Base-by-base conservation (phyloP, 768 basidiomycete species). In the Boletus patriciae region DNA sequence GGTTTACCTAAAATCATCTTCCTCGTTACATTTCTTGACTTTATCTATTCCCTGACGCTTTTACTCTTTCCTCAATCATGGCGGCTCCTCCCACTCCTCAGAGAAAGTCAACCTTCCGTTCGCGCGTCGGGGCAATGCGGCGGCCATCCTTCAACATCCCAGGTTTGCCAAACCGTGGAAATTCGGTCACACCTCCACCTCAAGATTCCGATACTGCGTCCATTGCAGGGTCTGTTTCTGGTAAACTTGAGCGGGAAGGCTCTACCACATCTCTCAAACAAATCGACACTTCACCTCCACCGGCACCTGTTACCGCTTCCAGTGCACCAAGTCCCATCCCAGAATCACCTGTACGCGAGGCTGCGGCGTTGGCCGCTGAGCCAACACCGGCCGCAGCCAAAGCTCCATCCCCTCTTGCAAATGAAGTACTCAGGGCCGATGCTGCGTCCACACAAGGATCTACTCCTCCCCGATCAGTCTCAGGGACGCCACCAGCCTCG, bases 261-360 rank as follows among this genome's bases (percentile, higher is more conserved):
- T 66, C 73, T 33, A 55, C 70, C 4, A 34, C 67, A 6, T 67
- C 69, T 21, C 66, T 75, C 52, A 71, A 67, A 50, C 66, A 58
- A 59, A 68, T 77, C 3, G 73, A 77, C 33, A 65, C 76, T 4
- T 51, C 71, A 9, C 53, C 75, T 40, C 67, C 69, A 36, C 69
- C 67, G 43, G 55, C 61, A 15, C 54, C 62, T 5, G 57, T 8
- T 16, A 54, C 64, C 13, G 45, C 64, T 27, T 64, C 61, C 31
- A 66, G 59, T 16, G 66, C 74, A 13, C 85, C 86, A 12, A 86
- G 84, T 58, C 86, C 88, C 4, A 88, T 90, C 55, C 77, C 82
- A 1, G 88, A 90, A 66, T 88, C 85, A 3, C 86, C 87, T 29
- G 78, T 78, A 9, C 78, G 85, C 25, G 84, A 86, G 62, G 79